A percentile compares a stretch with the other conserved stretches of the same genome.
Evolutionary conservation across 192 early-diverging fungal genomes (phyloP).

Genomic region (Geranomyces variabilis): DNA sequence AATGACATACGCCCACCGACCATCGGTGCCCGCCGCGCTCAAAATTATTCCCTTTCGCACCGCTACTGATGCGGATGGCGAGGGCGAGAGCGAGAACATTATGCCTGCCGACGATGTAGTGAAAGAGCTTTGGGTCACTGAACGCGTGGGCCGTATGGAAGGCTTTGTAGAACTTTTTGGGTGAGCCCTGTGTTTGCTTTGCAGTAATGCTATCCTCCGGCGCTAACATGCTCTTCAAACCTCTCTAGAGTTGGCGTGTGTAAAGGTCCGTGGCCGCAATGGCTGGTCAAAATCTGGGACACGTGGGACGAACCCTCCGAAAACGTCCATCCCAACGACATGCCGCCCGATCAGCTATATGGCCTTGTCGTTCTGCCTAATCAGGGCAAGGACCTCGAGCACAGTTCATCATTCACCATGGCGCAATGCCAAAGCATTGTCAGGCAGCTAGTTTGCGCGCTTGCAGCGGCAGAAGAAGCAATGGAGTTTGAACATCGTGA

Average conservation of each 20-base stretch:
- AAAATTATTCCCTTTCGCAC: slow-evolving; percentile 83
- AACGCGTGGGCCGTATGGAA: slow-evolving; percentile 48
- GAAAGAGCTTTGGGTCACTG: slow-evolving; percentile 65
- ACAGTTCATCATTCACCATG: slow-evolving; percentile 49
- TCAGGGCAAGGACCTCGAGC: slow-evolving; percentile 76
- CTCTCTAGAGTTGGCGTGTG: slow-evolving; percentile 65
- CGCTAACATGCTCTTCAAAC: background rate
- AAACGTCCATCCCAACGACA: slow-evolving; percentile 67
- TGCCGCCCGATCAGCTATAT: slow-evolving; percentile 62
- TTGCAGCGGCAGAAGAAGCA: slow-evolving; percentile 44
- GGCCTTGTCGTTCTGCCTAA: slow-evolving; percentile 72
- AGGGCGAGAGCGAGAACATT: slow-evolving; percentile 27
- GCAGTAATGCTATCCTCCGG: background rate
- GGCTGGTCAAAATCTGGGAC: slow-evolving; percentile 75
- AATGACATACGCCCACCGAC: slow-evolving; percentile 18
- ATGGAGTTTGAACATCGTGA: slow-evolving; percentile 56
- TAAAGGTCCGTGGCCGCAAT: slow-evolving; percentile 66
- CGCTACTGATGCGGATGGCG: background rate
- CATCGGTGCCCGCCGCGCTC: slow-evolving; percentile 58
- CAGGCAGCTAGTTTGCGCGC: slow-evolving; percentile 67
- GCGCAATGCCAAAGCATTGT: slow-evolving; percentile 59
- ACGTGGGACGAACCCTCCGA: slow-evolving; percentile 68
- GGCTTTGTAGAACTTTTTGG: slow-evolving; percentile 38
- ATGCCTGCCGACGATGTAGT: slow-evolving; percentile 57
- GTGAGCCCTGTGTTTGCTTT: slow-evolving; percentile 5